phyloP scores from a whole-genome alignment of 805 yeast species.

The Ogataea nakhonphanomensis region DNA sequence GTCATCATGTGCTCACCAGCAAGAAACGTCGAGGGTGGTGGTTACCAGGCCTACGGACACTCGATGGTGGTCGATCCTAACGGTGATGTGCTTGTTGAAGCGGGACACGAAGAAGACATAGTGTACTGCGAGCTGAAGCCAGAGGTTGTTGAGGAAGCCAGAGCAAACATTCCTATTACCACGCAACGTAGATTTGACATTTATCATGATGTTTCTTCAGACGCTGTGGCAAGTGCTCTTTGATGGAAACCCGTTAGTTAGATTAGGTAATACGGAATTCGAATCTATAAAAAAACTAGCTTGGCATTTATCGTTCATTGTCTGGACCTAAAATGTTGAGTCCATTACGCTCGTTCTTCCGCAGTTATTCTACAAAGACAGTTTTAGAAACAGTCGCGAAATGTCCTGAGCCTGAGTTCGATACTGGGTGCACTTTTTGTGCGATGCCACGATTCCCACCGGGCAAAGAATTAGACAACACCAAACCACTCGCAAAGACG shows the following conservation, averaged over 20 bases:
- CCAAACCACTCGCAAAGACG: constrained; percentile 43
- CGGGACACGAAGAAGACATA: constrained; percentile 75
- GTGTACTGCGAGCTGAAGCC: constrained; percentile 73
- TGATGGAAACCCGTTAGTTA: background rate
- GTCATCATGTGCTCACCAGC: constrained; percentile 87
- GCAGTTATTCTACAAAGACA: constrained; percentile 7
- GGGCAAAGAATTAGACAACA: constrained; percentile 39
- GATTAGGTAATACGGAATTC: constrained; percentile 2
- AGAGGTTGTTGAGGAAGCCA: constrained; percentile 49
- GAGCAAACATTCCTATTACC: constrained; percentile 67
- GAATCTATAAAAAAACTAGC: background rate
- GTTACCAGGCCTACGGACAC: constrained; percentile 67
- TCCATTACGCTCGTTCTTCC: background rate
- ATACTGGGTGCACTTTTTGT: constrained; percentile 65
- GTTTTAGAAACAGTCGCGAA: constrained; percentile 10
- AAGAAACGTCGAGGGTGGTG: constrained; percentile 52
- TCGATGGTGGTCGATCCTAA: constrained; percentile 60
- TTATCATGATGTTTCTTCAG: constrained; percentile 42
- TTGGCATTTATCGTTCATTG: background rate
- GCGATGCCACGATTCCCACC: constrained; percentile 39
- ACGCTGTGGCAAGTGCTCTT: constrained; percentile 21
- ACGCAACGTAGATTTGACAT: constrained; percentile 71
- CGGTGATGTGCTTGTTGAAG: constrained; percentile 62
- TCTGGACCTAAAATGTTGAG: background rate
- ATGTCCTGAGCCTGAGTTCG: constrained; percentile 51